These are phyloP conservation scores for Umbelopsis sp. DNA, from an alignment of 192 early-diverging fungal species.

Conservation along the genomic window DNA sequence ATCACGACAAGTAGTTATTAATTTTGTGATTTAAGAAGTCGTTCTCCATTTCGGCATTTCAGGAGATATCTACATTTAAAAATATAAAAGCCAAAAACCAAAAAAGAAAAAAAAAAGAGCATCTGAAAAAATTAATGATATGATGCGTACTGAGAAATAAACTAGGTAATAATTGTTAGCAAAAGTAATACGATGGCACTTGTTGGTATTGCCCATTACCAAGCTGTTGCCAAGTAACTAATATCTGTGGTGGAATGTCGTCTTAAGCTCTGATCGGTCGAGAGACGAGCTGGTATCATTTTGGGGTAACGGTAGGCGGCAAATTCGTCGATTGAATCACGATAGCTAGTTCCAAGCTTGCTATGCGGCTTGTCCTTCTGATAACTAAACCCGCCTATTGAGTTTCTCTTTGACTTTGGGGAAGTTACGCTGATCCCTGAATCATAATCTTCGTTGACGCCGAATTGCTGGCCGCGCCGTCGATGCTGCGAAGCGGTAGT, in stretches of 20 bases:
- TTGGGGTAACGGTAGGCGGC: constrained; percentile 12
- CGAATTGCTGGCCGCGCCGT: neutral
- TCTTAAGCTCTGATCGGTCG: neutral
- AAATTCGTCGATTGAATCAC: neutral
- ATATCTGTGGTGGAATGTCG: constrained; percentile 19
- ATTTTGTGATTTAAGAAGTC: no score
- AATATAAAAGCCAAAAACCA: no score
- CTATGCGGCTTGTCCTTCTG: neutral
- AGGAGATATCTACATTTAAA: no score
- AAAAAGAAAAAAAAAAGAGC: no score
- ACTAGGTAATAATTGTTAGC: no score
- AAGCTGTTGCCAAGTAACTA: neutral
- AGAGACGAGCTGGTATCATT: neutral
- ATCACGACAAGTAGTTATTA: neutral
- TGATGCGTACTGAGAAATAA: no score
- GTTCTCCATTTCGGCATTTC: no score
- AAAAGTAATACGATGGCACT: no score
- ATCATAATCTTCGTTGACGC: constrained; percentile 13
- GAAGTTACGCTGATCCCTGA: constrained; percentile 19
- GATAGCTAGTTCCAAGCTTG: neutral
- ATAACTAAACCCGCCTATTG: constrained; percentile 4
- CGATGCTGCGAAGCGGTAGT: neutral
- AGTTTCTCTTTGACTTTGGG: constrained; percentile 12
- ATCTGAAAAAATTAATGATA: no score
- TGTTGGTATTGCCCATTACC: neutral